Percentiles rank a stretch among this genome's conserved stretches.
Conservation (phyloP, 148 eudicot species). For the Vaccinium vitisidaea region DNA sequence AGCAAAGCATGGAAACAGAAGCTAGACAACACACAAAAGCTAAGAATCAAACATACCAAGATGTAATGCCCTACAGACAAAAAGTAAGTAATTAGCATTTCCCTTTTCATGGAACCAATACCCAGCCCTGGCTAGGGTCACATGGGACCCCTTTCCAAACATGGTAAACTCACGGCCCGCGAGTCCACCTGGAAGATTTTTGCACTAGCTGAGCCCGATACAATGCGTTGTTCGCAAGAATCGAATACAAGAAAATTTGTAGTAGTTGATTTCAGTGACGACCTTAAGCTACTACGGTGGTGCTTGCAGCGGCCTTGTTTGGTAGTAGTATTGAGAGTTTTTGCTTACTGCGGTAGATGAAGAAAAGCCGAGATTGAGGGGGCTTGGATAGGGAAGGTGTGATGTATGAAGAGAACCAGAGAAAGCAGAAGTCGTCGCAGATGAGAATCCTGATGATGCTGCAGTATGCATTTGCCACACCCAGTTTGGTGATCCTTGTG, state of each 20-base stretch:
- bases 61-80: neutral
- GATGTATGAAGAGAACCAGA: conserved; percentile 13
- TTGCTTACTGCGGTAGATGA: conserved; percentile 25
- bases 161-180: neutral
- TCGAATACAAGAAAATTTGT: neutral
- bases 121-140: neutral
- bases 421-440: conserved; percentile 20
- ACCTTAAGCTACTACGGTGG: conserved; percentile 8
- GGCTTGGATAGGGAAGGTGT: conserved; percentile 20
- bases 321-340: conserved; percentile 26
- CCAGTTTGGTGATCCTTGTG: conserved; percentile 27
- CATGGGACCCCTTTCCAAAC: neutral
- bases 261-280: neutral
- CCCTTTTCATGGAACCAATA: neutral
- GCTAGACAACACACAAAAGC: neutral
- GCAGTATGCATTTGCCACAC: conserved; percentile 43
- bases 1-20: too few relatives aligned
- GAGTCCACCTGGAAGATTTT: neutral
- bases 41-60: neutral
- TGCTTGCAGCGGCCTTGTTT: conserved; percentile 32
- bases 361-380: conserved; percentile 27
- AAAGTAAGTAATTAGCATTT: neutral
- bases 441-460: conserved; percentile 59
- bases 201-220: neutral
- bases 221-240: neutral